phyloP scores from a whole-genome alignment of 306 rosid genomes.

The Medicago lupulina region DNA sequence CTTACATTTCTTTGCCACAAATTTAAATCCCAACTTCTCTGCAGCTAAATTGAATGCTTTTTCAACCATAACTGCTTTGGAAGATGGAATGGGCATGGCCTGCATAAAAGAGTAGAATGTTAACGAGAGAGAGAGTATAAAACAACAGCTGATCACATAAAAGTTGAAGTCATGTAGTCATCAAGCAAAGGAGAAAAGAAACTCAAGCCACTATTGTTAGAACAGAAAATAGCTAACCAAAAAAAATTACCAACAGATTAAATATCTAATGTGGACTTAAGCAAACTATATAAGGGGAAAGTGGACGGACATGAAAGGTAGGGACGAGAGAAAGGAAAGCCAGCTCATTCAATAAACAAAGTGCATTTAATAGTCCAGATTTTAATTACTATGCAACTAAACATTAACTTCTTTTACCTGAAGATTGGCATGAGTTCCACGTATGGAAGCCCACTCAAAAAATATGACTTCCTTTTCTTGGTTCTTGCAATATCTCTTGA shows the following conservation, averaged over 20 bases:
- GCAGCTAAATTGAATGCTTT: conserved; percentile 88
- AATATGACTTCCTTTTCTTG: conserved; percentile 84
- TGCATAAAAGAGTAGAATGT: conserved; percentile 48
- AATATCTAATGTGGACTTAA: conserved; percentile 24
- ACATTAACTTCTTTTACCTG: conserved; percentile 64
- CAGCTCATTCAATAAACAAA: conserved; percentile 23
- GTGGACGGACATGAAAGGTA: conserved; percentile 14
- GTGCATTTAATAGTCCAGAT: background rate
- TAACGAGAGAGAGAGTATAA: conserved; percentile 32
- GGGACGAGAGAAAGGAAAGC: conserved; percentile 25
- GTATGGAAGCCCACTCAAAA: conserved; percentile 90
- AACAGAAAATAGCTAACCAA: conserved; percentile 34
- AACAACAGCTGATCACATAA: conserved; percentile 27
- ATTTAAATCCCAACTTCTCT: conserved; percentile 76
- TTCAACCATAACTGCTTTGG: conserved; percentile 68
- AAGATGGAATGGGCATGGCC: conserved; percentile 84
- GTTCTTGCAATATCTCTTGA: conserved; percentile 60
- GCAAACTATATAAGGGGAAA: conserved; percentile 28
- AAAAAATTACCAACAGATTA: conserved; percentile 22
- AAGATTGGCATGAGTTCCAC: conserved; percentile 88
- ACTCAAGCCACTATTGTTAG: conserved; percentile 16
- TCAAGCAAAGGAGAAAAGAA: background rate
- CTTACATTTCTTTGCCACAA: conserved; percentile 64
- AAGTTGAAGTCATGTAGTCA: conserved; percentile 1
- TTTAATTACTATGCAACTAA: conserved; percentile 33